Evolutionary conservation across 352 stramenopile genomes (phyloP).

Genomic region (Phytophthora citricola): DNA sequence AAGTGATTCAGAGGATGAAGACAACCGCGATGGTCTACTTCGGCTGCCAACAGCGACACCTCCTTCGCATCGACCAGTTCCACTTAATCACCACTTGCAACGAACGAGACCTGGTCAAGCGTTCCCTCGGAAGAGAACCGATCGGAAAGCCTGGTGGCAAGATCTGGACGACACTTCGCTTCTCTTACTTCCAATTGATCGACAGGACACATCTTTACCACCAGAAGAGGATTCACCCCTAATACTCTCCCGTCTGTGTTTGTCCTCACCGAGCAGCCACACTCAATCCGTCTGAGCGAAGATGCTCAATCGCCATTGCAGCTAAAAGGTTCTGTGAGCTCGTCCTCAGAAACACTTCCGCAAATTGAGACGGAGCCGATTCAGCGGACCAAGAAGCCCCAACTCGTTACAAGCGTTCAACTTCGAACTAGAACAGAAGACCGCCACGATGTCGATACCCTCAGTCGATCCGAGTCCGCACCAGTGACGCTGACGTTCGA

Average conservation of each 20-base stretch:
- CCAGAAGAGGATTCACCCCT: conserved; percentile 2
- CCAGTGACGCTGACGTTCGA: conserved; percentile 38
- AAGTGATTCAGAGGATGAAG: conserved; percentile 21
- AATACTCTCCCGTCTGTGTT: conserved; percentile 34
- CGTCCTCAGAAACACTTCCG: conserved; percentile 12
- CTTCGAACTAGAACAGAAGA: neutral
- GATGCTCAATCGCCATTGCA: neutral
- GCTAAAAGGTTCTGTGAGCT: neutral
- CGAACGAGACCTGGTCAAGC: conserved; percentile 27
- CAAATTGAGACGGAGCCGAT: conserved; percentile 15
- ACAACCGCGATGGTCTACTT: conserved; percentile 10
- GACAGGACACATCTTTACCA: conserved; percentile 1
- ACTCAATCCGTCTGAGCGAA: conserved; percentile 6
- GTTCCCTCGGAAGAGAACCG: conserved; percentile 44
- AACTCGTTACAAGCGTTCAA: neutral
- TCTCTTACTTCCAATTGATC: conserved; percentile 21
- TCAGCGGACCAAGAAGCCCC: neutral
- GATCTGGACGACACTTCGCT: conserved; percentile 34
- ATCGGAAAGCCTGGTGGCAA: conserved; percentile 46
- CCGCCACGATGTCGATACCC: neutral
- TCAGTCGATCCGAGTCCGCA: conserved; percentile 59
- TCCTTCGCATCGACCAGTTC: conserved; percentile 34
- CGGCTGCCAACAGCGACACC: conserved; percentile 31
- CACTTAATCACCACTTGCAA: conserved; percentile 35
- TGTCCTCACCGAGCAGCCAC: conserved; percentile 25